These are phyloP conservation scores for Talaromyces sp. DNA, from an alignment of 2,329 filamentous ascomycete species.

Conservation along the genomic window DNA sequence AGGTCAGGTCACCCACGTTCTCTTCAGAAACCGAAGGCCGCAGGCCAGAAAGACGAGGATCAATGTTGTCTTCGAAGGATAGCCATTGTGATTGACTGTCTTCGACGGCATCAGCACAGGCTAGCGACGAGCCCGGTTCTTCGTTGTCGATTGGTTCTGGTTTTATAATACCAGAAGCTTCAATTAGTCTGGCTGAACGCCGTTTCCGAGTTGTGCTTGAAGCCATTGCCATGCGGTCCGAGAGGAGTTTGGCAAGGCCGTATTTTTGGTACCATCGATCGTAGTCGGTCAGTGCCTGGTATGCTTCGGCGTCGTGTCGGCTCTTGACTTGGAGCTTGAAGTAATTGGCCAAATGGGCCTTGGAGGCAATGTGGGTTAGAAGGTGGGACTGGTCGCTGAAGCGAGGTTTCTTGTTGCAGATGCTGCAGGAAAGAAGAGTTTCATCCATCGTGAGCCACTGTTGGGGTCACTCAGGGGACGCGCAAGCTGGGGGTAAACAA, in stretches of 20 bases:
- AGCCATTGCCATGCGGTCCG: slow-evolving; percentile 69
- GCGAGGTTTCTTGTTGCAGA: slow-evolving; percentile 71
- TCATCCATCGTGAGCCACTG: slow-evolving; percentile 28
- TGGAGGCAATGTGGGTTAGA: slow-evolving; percentile 86
- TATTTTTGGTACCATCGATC: slow-evolving; percentile 72
- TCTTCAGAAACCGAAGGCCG: not conserved
- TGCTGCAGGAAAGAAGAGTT: slow-evolving; percentile 70
- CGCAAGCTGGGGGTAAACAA: slow-evolving; percentile 4
- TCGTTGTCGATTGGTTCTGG: not conserved
- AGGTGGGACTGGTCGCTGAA: slow-evolving; percentile 92
- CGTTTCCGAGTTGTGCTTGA: slow-evolving; percentile 65
- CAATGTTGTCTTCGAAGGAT: slow-evolving; percentile 7
- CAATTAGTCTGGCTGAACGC: slow-evolving; percentile 22
- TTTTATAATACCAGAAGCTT: slow-evolving; percentile 1
- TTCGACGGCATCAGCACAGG: not conserved
- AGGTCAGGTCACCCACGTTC: not conserved
- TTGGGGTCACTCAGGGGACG: not conserved
- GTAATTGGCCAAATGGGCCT: slow-evolving; percentile 79
- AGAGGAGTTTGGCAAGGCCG: slow-evolving; percentile 65
- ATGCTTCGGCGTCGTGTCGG: slow-evolving; percentile 60
- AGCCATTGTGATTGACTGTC: not conserved
- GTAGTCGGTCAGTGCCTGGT: slow-evolving; percentile 59
- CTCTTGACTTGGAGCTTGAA: slow-evolving; percentile 74
- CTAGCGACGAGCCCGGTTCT: not conserved
- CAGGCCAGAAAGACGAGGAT: slow-evolving; percentile 7